Evolutionary conservation across 169 alveolate genomes (phyloP), one percentile per base, ranked within the genome.

Genomic region (Plasmodium malariae): DNA sequence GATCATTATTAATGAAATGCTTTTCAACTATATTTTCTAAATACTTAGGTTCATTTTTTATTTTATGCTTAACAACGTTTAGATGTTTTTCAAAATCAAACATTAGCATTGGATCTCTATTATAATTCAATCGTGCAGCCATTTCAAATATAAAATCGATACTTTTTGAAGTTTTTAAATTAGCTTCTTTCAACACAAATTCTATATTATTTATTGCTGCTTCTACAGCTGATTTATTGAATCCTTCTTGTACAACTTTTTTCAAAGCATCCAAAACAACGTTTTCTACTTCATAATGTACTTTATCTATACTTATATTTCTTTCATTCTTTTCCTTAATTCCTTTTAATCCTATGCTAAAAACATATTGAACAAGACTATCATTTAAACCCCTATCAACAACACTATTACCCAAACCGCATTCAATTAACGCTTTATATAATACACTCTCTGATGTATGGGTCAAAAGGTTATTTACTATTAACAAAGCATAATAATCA

Each of bases 151-250:
- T 36, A 36, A 55, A 69, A 24, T 86, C 78, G 12, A 59, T 70
- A 70, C 92, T 86, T 86, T 86, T 86, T 5, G 87, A 69, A 19
- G 74, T 59, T 70, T 86, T 70, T 48, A 86, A 30, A 34, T 86
- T 68, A 1, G 92, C 72, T 40, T 94, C 96, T 54, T 95, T 90
- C 65, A 92, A 73, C 32, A 88, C 90, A 70, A 91, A 94, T 65
- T 94, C 96, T 6, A 94, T 91, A 17, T 70, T 40, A 60, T 94
- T 94, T 72, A 94, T 57, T 21, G 95, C 94, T 7, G 96, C 94
- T 62, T 92, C 93, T 36, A 94, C 88, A 12, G 95, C 95, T 68
- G 89, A 92, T 83, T 89, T 88, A 48, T 93, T 94, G 54, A 94
- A 89, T 4, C 96, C 96, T 45, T 92, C 85, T 40, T 92, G 49